Evolutionary conservation across 208 protist genomes (phyloP), one percentile per base, ranked within the genome.

Genomic region (Porcisia deanei): DNA sequence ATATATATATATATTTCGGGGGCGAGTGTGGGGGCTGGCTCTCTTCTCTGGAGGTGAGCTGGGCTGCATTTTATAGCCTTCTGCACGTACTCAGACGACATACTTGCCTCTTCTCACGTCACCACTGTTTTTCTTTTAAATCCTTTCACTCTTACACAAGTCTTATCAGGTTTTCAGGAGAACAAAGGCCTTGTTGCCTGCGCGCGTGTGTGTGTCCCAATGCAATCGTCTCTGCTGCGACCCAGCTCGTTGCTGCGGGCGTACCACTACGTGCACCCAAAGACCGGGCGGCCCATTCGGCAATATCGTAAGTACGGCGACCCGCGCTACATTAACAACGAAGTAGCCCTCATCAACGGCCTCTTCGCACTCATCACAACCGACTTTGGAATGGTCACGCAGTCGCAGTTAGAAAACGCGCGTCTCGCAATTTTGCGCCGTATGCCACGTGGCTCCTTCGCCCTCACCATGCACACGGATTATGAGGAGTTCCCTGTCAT

Each of bases 211-310:
- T 53, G 39, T 39, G 57, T 37, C 25, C 45, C 5, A 10, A 80
- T 82, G 73, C 49, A 77, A 75, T 60, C 60, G 47, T 79, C 75
- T 8, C 55, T 90, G 5, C 77, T 94, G 66, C 82, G 82, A 34
- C 76, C 67, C 37, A 93, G 79, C 34, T 53, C 57, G 39, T 8
- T 77, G 49, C 79, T 85, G 34, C 86, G 79, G 7, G 93, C 91
- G 25, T 97, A 95, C 72, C 93, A 97, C 87, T 97, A 97, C 80
- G 87, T 97, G 16, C 93, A 97, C 76, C 93, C 93, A 55, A 97
- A 95, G 77, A 88, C 88, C 4, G 91, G 91, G 37, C 75, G 91
- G 3, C 93, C 93, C 22, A 95, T 97, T 64, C 85, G 87, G 1
- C 93, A 97, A 82, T 94, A 85, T 72, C 85, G 90, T 61, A 89